Evolutionary conservation across 2,329 filamentous ascomycete species (phyloP), one percentile per base, ranked within the genome.

Genomic region (Simplicillium sp.): DNA sequence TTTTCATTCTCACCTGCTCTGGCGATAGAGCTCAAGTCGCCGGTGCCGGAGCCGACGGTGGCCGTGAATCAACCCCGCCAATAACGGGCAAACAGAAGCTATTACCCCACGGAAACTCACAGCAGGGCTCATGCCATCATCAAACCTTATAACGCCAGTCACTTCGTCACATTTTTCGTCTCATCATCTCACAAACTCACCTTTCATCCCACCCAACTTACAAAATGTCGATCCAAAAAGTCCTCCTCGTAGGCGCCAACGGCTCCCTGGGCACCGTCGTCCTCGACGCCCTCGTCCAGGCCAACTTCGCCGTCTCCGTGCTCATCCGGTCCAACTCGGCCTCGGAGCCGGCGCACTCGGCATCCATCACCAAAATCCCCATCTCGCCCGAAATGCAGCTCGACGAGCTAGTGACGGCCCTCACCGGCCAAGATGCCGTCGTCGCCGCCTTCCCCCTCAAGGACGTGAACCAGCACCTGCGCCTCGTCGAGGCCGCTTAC

Each of bases 341-440:
- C 6, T 55, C 58, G n/a, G 54, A 44, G 32, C 60, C 58, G 1
- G 44, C 55, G 9, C 44, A 54, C 20, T 39, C 50, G n/a, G 47
- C 47, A 2, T 40, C 45, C 4, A 37, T 52, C 13, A 41, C 37
- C 9, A 44, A 48, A 18, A 46, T 60, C 44, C 41, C 51, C 41
- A 49, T 61, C 36, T 50, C 54, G 3, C 51, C 54, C 13, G 51
- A 52, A 17, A 50, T 63, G 36, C 40, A 50, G 6, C 45, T 58
- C n/a, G 49, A 57, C 1, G 55, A 55, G 12, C 50, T 83, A 7
- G 64, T 60, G 4, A 44, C 60, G 1, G 70, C 68, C 0, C 66
- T 83, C 38, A 49, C 63, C 32, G 73, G 69, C 12, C 69, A 78
- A 40, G 77, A 82, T 49, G 79, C 73, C 11, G 65, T 81, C 15